A percentile compares a stretch with the other conserved stretches of the same genome.
Evolutionary conservation across 768 basidiomycete genomes (phyloP).

Genomic region (Tubosaeta brunneosetosa): DNA sequence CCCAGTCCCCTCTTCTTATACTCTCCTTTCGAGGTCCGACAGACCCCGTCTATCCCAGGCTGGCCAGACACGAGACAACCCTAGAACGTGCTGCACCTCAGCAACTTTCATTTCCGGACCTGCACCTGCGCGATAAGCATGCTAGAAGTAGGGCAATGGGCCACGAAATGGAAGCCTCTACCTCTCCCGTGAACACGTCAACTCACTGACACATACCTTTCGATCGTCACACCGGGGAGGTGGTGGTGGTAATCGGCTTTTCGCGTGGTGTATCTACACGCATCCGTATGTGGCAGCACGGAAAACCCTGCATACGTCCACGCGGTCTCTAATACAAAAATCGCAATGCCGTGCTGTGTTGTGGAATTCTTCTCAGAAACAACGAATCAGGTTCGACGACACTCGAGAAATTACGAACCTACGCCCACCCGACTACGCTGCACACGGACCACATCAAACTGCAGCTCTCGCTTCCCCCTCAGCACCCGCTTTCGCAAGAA

Average conservation of each 20-base stretch:
- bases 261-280: conserved; percentile 1
- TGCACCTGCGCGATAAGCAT: conserved; percentile 1
- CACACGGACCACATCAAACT: conserved; percentile 14
- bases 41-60: not conserved
- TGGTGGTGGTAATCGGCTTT: not conserved
- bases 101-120: conserved; percentile 21
- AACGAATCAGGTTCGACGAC: conserved; percentile 7
- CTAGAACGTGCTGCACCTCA: conserved; percentile 19
- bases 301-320: not conserved
- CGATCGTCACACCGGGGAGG: conserved; percentile 9
- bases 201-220: conserved; percentile 1
- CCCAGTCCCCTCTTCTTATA: conserved; percentile 20
- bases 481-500: conserved; percentile 43
- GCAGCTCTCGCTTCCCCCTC: conserved; percentile 11
- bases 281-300: conserved; percentile 1
- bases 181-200: conserved; percentile 1
- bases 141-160: conserved; percentile 2
- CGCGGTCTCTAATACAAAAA: conserved; percentile 17
- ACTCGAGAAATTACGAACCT: conserved; percentile 20
- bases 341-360: conserved; percentile 6
- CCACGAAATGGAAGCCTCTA: conserved; percentile 16
- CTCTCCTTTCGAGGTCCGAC: conserved; percentile 22
- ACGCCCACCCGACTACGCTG: conserved; percentile 1
- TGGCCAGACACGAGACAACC: conserved; percentile 19
- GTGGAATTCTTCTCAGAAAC: conserved; percentile 5